Percentiles rank a stretch among this genome's conserved stretches.
phyloP scores from a whole-genome alignment of 2,329 filamentous ascomycete species.

The Mycocentrospora acerina region DNA sequence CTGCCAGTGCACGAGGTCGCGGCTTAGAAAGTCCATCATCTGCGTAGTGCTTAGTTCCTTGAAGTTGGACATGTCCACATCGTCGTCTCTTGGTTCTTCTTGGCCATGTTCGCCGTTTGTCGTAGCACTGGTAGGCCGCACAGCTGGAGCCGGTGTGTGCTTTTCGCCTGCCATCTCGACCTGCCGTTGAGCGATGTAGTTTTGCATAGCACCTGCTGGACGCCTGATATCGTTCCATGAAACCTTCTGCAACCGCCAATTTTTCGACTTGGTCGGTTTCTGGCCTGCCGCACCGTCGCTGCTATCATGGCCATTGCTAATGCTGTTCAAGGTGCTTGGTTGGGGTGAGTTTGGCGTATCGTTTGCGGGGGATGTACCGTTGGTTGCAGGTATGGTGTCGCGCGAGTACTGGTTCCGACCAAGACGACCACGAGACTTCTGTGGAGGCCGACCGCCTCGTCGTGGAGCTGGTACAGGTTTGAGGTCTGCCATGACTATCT shows the following conservation, averaged over 20 bases:
- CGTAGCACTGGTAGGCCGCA: slow-evolving; percentile 19
- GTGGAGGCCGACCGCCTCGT: slow-evolving; percentile 38
- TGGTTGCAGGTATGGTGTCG: slow-evolving; percentile 35
- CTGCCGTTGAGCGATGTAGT: slow-evolving; percentile 87
- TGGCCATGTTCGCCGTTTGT: slow-evolving; percentile 24
- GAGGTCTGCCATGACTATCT: slow-evolving; percentile 22
- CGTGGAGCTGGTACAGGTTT: slow-evolving; percentile 34
- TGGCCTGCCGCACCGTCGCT: slow-evolving; percentile 59
- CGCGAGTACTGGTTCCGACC: slow-evolving; percentile 44
- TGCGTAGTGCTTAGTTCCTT: slow-evolving; percentile 75
- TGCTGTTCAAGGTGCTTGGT: slow-evolving; percentile 32
- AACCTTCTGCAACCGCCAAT: slow-evolving; percentile 59
- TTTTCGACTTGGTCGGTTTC: slow-evolving; percentile 61
- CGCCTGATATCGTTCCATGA: slow-evolving; percentile 88
- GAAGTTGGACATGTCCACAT: slow-evolving; percentile 53
- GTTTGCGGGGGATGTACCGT: slow-evolving; percentile 35
- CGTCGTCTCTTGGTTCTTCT: slow-evolving; percentile 45
- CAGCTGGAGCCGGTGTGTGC: slow-evolving; percentile 24
- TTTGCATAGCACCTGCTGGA: slow-evolving; percentile 78
- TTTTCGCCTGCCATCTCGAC: slow-evolving; percentile 74
- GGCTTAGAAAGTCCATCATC: slow-evolving; percentile 87
- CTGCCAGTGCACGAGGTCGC: slow-evolving; percentile 83
- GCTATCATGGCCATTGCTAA: slow-evolving; percentile 47
- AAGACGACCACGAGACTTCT: slow-evolving; percentile 35
- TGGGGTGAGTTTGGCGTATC: slow-evolving; percentile 37